These are phyloP conservation scores for Pseudogymnoascus sp. DNA, from an alignment of 2,329 filamentous ascomycete genomes.

Conservation along the genomic window DNA sequence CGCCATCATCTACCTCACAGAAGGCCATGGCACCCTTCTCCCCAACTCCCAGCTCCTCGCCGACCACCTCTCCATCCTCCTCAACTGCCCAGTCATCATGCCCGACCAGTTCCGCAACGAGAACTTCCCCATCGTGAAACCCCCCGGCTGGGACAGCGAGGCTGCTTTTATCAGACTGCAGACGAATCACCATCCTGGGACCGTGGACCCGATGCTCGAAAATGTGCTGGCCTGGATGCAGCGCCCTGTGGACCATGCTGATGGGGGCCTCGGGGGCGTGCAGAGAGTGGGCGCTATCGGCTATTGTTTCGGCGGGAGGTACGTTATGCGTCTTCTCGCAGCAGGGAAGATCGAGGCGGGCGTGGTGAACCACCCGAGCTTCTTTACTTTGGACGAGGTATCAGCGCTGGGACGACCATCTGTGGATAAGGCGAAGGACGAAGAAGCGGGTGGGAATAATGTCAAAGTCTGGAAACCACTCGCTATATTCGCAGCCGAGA, in stretches of 20 bases:
- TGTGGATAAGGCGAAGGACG: neutral
- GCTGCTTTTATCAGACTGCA: neutral
- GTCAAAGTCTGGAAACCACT: neutral
- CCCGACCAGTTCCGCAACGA: constrained; percentile 34
- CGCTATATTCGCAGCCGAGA: neutral
- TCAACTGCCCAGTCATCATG: constrained; percentile 15
- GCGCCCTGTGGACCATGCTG: neutral
- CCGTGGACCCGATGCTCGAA: constrained; percentile 31
- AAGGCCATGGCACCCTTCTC: neutral
- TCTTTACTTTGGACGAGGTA: constrained; percentile 49
- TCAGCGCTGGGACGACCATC: neutral
- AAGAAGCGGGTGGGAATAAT: neutral
- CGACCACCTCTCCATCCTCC: constrained; percentile 16
- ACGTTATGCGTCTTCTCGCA: constrained; percentile 57
- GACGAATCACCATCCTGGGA: neutral
- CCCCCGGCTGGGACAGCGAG: constrained; percentile 52
- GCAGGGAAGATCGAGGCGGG: constrained; percentile 55
- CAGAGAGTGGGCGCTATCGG: constrained; percentile 52
- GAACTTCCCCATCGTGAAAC: constrained; percentile 62
- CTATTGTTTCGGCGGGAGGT: constrained; percentile 69
- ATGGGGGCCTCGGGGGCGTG: constrained; percentile 25
- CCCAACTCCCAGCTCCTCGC: constrained; percentile 18
- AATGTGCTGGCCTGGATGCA: constrained; percentile 34
- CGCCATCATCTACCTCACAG: neutral
- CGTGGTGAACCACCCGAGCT: constrained; percentile 66